Percentiles rank a stretch among this genome's conserved stretches.
These are phyloP conservation scores for Solanum rostratum DNA, from an alignment of 257 asterid species.

Conservation along the genomic window DNA sequence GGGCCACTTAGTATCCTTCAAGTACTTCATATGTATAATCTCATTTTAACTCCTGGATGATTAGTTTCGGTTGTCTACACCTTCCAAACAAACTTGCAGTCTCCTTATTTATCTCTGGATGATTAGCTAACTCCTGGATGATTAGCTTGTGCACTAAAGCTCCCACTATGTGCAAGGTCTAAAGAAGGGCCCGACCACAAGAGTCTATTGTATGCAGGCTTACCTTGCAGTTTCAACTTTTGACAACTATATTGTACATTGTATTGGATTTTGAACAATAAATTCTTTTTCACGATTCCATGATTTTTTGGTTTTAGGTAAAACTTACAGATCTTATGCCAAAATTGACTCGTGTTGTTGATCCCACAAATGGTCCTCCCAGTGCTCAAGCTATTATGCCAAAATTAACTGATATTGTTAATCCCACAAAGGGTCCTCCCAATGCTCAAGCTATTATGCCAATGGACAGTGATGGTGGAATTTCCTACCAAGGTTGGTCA, in stretches of 20 bases:
- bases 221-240: neutral
- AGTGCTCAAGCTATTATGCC: slow-evolving; percentile 56
- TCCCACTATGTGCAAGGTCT: no score
- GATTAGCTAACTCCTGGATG: no score
- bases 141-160: no score
- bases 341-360: slow-evolving; percentile 52
- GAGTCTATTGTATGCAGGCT: no score
- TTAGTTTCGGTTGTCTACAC: neutral
- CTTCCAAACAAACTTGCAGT: neutral
- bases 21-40: neutral
- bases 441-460: slow-evolving; percentile 53
- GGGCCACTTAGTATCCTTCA: neutral
- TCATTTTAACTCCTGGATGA: neutral
- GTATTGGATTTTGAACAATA: neutral
- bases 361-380: slow-evolving; percentile 54
- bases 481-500: neutral
- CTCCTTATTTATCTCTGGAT: neutral
- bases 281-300: neutral
- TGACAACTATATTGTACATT: neutral
- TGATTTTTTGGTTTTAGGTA: slow-evolving; percentile 38
- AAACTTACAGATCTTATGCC: slow-evolving; percentile 56
- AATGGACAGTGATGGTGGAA: slow-evolving; percentile 74
- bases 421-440: slow-evolving; percentile 53
- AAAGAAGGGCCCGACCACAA: no score
- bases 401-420: slow-evolving; percentile 55